Evolutionary conservation across 768 basidiomycete species (phyloP), one percentile per base, ranked within the genome.

Genomic region (Myochromella boudieri): DNA sequence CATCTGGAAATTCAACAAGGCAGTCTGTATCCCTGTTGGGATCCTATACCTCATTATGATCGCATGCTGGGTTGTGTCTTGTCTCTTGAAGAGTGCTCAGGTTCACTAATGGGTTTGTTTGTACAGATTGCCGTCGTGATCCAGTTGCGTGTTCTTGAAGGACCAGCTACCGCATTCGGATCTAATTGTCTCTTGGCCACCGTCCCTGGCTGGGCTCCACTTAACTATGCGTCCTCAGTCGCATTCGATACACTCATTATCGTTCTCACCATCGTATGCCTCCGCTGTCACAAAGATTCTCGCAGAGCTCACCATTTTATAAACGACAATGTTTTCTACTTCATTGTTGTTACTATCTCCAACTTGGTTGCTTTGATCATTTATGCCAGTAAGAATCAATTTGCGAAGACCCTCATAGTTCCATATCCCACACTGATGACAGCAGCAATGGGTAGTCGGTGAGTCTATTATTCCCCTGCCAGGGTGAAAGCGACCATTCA

Each of bases 101-200:
- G 38, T n/a, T n/a, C n/a, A n/a, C n/a, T n/a, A n/a, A n/a, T n/a
- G n/a, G n/a, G n/a, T n/a, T 5, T 53, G 56, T 12, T 57, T 8
- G 9, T 31, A 8, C n/a, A 8, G n/a, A 8, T 31, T 8, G 29
- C 29, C 29, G n/a, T 8, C n/a, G n/a, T 31, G 9, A 31, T 31
- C n/a, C 29, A n/a, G 8, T 8, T 31, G 29, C 9, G 29, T n/a
- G 58, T 53, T 25, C 33, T 37, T 27, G 44, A 37, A 14, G 56
- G 58, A 17, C 51, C 58, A 7, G 39, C 51, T 17, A 57, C 51
- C 15, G 47, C 58, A n/a, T 55, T 55, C 49, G 51, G 48, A 31
- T 57, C 58, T 4, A 60, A 60, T 49, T 60, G 58, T 37, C 44
- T 52, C 33, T 49, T 55, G 53, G 31, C 44, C 26, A 43, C 56